A percentile compares a stretch with the other conserved stretches of the same genome.
Conservation (phyloP, 1,284 basidiomycete genomes). For the Takashimella tepidaria region DNA sequence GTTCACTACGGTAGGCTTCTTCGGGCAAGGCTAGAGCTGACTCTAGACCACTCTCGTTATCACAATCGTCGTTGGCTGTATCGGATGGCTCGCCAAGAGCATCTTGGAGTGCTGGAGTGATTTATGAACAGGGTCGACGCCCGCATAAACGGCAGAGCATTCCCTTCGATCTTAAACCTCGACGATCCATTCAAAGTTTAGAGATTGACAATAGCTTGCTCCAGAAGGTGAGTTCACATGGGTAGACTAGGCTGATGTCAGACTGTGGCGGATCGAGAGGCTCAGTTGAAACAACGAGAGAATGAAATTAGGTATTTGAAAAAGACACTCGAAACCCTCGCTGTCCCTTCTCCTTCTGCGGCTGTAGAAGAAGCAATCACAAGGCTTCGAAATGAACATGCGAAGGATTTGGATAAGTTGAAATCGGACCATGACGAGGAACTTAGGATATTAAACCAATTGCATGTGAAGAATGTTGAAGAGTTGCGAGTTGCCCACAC, state of each 20-base stretch:
- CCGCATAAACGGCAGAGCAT: slow-evolving; percentile 31
- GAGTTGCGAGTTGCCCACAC: slow-evolving; percentile 8
- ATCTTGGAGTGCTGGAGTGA: slow-evolving; percentile 32
- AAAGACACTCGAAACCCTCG: slow-evolving; percentile 48
- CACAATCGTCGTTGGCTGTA: slow-evolving; percentile 81
- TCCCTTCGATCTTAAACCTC: slow-evolving; percentile 27
- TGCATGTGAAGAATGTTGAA: no score
- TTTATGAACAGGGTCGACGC: slow-evolving; percentile 20
- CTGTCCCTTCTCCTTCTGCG: slow-evolving; percentile 27
- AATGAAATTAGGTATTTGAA: slow-evolving; percentile 75
- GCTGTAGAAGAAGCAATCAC: neutral
- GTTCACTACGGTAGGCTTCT: neutral
- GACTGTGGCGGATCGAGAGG: slow-evolving; percentile 75
- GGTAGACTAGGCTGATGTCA: slow-evolving; percentile 12
- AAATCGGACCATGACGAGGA: slow-evolving; percentile 3
- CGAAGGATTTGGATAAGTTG: neutral
- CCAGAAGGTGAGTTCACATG: slow-evolving; percentile 56
- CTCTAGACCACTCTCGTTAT: slow-evolving; percentile 63
- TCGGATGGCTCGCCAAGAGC: slow-evolving; percentile 40
- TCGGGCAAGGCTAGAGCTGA: neutral
- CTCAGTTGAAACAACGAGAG: slow-evolving; percentile 70
- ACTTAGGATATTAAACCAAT: slow-evolving; percentile 9
- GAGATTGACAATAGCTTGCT: slow-evolving; percentile 88
- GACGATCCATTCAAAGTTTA: slow-evolving; percentile 69
- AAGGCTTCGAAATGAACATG: neutral